phyloP scores from a whole-genome alignment of 23 red algal genomes.

The Chondrus crispus region DNA sequence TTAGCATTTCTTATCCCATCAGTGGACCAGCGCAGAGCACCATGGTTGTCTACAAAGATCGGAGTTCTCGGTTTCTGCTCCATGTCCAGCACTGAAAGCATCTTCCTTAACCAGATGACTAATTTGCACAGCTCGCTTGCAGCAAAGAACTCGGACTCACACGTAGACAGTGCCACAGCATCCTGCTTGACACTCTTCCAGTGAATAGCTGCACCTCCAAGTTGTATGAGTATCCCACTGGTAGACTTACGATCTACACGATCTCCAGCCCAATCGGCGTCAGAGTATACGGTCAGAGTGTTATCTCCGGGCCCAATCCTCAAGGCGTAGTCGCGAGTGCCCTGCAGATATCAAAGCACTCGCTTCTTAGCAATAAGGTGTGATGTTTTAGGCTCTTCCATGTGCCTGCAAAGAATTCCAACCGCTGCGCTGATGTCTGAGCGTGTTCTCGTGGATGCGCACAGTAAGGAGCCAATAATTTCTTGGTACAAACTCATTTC shows the following conservation, averaged over 20 bases:
- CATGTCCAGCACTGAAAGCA: not conserved
- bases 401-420: not conserved
- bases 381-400: not conserved
- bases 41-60: slow-evolving; percentile 16
- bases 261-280: not conserved
- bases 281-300: not conserved
- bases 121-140: not conserved
- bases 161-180: not conserved
- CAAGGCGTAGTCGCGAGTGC: not conserved
- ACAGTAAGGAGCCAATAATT: not conserved
- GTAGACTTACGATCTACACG: not conserved
- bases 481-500: slow-evolving; percentile 2
- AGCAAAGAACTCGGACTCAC: not conserved
- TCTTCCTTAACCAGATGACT: not conserved
- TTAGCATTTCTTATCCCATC: not conserved
- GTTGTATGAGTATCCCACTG: not conserved
- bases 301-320: not conserved
- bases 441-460: not conserved
- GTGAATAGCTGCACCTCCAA: not conserved
- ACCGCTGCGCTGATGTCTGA: not conserved
- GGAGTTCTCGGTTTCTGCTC: not conserved
- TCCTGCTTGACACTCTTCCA: not conserved
- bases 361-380: not conserved
- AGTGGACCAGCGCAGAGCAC: not conserved
- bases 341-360: not conserved